Evolutionary conservation across 2,329 filamentous ascomycete genomes (phyloP).

Genomic region (Fusarium foetens): DNA sequence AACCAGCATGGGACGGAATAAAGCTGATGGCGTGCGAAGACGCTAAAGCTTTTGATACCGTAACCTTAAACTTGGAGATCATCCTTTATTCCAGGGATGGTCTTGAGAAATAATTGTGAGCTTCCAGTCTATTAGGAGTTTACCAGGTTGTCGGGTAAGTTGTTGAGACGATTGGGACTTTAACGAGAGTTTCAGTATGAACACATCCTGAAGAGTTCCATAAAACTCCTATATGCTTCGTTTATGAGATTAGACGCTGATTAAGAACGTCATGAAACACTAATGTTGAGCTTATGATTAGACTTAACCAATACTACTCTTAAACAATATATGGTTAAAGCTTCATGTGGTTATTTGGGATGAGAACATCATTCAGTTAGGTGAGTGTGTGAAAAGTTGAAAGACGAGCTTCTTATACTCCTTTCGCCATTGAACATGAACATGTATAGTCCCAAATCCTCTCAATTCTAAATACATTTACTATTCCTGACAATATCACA

Average conservation of each 20-base stretch:
- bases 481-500: background rate
- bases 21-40: background rate
- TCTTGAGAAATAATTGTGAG: background rate
- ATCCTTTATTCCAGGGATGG: background rate
- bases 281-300: background rate
- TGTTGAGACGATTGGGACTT: background rate
- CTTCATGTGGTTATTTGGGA: background rate
- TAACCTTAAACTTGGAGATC: background rate
- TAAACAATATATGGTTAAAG: background rate
- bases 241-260: background rate
- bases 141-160: background rate
- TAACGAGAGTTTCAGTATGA: background rate
- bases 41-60: background rate
- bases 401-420: background rate
- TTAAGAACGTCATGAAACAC: background rate
- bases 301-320: background rate
- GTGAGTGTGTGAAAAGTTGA: too few relatives aligned
- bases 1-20: background rate
- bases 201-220: background rate
- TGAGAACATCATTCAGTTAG: background rate
- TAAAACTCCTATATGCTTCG: background rate
- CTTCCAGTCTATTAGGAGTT: background rate
- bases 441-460: background rate
- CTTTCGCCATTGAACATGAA: background rate
- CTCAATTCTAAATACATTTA: too few relatives aligned